Base-by-base conservation (phyloP, 2,329 filamentous ascomycete species). In the Stemphylium lycopersici region DNA sequence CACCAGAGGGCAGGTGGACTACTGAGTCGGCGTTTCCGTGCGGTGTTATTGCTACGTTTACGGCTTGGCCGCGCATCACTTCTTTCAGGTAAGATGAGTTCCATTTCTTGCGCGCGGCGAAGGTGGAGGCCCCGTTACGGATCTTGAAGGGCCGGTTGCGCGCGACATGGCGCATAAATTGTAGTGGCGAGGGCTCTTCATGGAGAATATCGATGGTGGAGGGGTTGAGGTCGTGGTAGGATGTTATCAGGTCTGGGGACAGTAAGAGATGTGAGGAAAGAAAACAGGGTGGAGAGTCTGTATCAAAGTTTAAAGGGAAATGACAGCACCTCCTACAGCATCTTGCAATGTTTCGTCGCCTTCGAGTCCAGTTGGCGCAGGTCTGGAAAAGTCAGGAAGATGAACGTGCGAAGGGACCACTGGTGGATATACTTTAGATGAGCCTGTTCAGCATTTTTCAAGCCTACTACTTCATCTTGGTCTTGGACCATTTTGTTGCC, bases 41-140 rank as follows among this genome's bases (percentile, higher is more conserved):
- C 1, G 90, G 89, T n/a, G 90, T 95, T 31, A 91, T 82, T 18
- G 90, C 90, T 52, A 93, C 89, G 62, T 90, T 90, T 46, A 95
- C 87, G 1, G 73, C 74, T 48, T 84, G 79, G 3, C 80, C 80
- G 5, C 74, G 75, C 65, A 95, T 80, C 0, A 77, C 76, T 2
- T 79, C 62, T 26, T 78, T 79, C 3, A 95, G 78, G 65, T 87
- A 89, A 1, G 76, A 68, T 2, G 82, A 80, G 55, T 83, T 81
- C 90, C 90, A 95, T 45, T 75, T 79, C 50, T 75, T 78, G 3
- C 80, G 79, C 0, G 90, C 89, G 34, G 78, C 76, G 89, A 90
- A 93, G 32, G 80, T 73, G 0, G 68, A 68, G 1, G 88, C 88
- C 3, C 81, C 89, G 7, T 81, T 77, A 33, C 88, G 82, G 24